Conservation (phyloP, 2,329 filamentous ascomycete species). For the Drechslerella dactyloides region DNA sequence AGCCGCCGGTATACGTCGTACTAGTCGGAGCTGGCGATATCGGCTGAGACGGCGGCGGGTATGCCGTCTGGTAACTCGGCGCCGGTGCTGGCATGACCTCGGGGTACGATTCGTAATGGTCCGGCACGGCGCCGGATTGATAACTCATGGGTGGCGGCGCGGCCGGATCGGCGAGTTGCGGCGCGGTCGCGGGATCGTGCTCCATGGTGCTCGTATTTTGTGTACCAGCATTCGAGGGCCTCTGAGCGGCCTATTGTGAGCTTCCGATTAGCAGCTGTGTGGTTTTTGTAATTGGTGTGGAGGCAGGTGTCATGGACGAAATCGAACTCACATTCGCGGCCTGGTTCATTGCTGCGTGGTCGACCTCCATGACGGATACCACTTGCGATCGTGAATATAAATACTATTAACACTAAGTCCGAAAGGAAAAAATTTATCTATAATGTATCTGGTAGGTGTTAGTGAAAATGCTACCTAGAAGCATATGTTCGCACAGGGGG, state of each 20-base stretch:
- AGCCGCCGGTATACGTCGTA: conserved; percentile 1
- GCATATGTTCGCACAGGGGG: too few species aligned
- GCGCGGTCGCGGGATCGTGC: conserved; percentile 34
- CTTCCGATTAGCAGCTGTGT: conserved; percentile 4
- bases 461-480: too few species aligned
- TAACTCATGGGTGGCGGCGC: conserved; percentile 31
- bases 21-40: conserved; percentile 18
- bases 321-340: conserved; percentile 22
- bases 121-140: conserved; percentile 39
- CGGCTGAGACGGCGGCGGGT: conserved; percentile 18
- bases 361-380: conserved; percentile 31
- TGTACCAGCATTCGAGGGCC: conserved; percentile 5
- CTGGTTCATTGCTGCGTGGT: conserved; percentile 41
- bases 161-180: conserved; percentile 26
- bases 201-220: conserved; percentile 26
- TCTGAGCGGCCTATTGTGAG: conserved; percentile 7
- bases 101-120: conserved; percentile 46
- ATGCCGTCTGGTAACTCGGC: conserved; percentile 11
- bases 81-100: conserved; percentile 39
- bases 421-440: too few species aligned
- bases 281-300: neutral
- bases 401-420: too few species aligned
- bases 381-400: neutral
- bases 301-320: too few species aligned
- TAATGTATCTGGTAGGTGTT: too few species aligned